Evolutionary conservation across 2,329 filamentous ascomycete species (phyloP), one percentile per base, ranked within the genome.

Genomic region (Arthrobotrys sinensis): DNA sequence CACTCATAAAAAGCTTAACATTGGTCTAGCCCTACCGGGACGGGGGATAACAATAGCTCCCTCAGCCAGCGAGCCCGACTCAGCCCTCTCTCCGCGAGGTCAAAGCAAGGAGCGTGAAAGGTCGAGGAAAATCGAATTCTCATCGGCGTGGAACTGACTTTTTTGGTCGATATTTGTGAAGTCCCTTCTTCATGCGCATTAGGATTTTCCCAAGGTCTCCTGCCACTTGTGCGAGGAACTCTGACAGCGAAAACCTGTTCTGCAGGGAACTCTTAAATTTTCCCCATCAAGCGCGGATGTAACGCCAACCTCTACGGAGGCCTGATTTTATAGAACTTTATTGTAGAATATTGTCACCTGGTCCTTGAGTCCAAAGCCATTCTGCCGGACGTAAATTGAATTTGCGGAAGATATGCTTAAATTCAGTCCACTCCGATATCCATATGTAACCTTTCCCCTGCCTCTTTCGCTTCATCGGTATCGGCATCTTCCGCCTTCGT

Each of bases 21-120:
- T 53, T 40, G 57, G 55, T 60, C 53, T 63, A 65, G 69, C 69
- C 69, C 69, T 73, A 73, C 60, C 57, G 63, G 57, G 46, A 64
- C 46, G 19, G 46, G 19, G 40, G 55, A 21, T 68, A 68, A 66
- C 63, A 66, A 53, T 46, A 68, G 48, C 43, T 62, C 16, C 46
- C 11, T 24, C 34, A 64, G 46, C 55, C 43, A 12, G 55, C 55
- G 53, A 71, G 32, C 28, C 36, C 60, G 57, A 71, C 57, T 34
- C 55, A 60, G 53, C 55, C 55, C 19, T 16, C 52, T 55, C 10
- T 19, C 34, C 10, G 16, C 12, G 32, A 43, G 24, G 36, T 19
- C 55, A 60, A 38, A 60, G 55, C 24, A n/a, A n/a, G 55, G 34
- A 24, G 28, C 53, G 34, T 19, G 36, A 43, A 38, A 40, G n/a